Evolutionary conservation across 2,329 filamentous ascomycete genomes (phyloP).

Genomic region (Hymenoscyphus albidus): DNA sequence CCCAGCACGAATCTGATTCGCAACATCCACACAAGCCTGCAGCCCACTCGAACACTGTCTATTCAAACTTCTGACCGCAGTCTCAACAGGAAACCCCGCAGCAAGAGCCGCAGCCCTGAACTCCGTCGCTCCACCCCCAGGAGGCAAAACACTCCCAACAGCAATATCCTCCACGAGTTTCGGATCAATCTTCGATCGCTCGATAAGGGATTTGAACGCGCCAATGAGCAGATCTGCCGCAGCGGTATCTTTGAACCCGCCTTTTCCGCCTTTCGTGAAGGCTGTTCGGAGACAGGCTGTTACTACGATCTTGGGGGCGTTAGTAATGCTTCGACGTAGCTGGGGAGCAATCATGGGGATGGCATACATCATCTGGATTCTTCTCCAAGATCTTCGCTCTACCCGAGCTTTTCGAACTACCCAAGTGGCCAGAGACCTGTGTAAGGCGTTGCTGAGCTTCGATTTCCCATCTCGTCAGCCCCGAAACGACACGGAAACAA

Average conservation of each 20-base stretch:
- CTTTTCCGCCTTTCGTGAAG: slow-evolving; percentile 89
- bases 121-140: slow-evolving; percentile 92
- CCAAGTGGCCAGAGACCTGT: slow-evolving; percentile 60
- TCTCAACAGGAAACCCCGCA: slow-evolving; percentile 81
- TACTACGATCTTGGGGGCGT: slow-evolving; percentile 65
- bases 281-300: slow-evolving; percentile 88
- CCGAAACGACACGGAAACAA: slow-evolving; percentile 3
- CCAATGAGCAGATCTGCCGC: slow-evolving; percentile 82
- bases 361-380: slow-evolving; percentile 63
- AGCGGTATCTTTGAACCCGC: slow-evolving; percentile 90
- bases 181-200: slow-evolving; percentile 86
- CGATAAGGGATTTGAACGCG: slow-evolving; percentile 75
- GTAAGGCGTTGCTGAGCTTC: slow-evolving; percentile 36
- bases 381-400: slow-evolving; percentile 53
- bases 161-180: slow-evolving; percentile 85
- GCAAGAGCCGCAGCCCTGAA: slow-evolving; percentile 89
- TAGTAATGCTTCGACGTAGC: slow-evolving; percentile 28
- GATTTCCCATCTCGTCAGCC: slow-evolving; percentile 20
- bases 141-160: slow-evolving; percentile 86
- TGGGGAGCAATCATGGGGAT: background rate
- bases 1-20: slow-evolving; percentile 83
- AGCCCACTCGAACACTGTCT: slow-evolving; percentile 91
- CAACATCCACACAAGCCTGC: slow-evolving; percentile 89
- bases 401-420: slow-evolving; percentile 23
- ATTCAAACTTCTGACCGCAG: slow-evolving; percentile 86